phyloP scores from a whole-genome alignment of 805 yeast species.

The Pichia pseudocactophila region DNA sequence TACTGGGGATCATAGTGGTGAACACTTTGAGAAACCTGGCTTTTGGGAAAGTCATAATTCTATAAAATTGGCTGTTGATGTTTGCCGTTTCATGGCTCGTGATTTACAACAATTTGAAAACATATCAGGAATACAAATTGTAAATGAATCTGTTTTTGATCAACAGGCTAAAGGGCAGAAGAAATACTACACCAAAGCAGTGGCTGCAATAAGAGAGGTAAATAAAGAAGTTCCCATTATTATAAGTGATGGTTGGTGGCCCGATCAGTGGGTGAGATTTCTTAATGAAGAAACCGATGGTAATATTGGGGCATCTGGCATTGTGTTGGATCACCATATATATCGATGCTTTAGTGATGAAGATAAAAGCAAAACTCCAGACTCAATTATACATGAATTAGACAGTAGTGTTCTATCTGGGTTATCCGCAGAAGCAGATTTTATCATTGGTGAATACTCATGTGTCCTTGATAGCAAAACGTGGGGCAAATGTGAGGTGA shows the following conservation, averaged over 20 bases:
- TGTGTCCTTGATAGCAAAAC: slow-evolving; percentile 73
- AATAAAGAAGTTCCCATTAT: slow-evolving; percentile 58
- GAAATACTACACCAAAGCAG: slow-evolving; percentile 57
- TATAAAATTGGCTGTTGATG: slow-evolving; percentile 38
- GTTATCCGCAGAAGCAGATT: slow-evolving; percentile 42
- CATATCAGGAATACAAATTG: slow-evolving; percentile 73
- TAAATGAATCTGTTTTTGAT: slow-evolving; percentile 72
- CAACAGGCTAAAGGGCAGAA: slow-evolving; percentile 44
- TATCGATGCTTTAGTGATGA: slow-evolving; percentile 78
- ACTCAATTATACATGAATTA: slow-evolving; percentile 52
- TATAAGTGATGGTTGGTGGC: slow-evolving; percentile 94
- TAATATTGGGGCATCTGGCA: slow-evolving; percentile 38
- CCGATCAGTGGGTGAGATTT: slow-evolving; percentile 69
- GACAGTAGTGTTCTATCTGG: slow-evolving; percentile 40
- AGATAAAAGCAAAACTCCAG: slow-evolving; percentile 60
- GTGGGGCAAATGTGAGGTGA: slow-evolving; percentile 45
- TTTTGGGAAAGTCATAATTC: slow-evolving; percentile 48
- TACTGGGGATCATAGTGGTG: slow-evolving; percentile 77
- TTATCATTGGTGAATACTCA: slow-evolving; percentile 83
- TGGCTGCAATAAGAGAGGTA: slow-evolving; percentile 45
- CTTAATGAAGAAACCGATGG: slow-evolving; percentile 35
- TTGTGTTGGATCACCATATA: slow-evolving; percentile 75
- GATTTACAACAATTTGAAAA: slow-evolving; percentile 54
- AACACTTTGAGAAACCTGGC: slow-evolving; percentile 44
- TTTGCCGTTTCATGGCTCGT: slow-evolving; percentile 50